These are phyloP conservation scores for Penicillium sp. DNA, from an alignment of 2,329 filamentous ascomycete genomes.

Conservation along the genomic window DNA sequence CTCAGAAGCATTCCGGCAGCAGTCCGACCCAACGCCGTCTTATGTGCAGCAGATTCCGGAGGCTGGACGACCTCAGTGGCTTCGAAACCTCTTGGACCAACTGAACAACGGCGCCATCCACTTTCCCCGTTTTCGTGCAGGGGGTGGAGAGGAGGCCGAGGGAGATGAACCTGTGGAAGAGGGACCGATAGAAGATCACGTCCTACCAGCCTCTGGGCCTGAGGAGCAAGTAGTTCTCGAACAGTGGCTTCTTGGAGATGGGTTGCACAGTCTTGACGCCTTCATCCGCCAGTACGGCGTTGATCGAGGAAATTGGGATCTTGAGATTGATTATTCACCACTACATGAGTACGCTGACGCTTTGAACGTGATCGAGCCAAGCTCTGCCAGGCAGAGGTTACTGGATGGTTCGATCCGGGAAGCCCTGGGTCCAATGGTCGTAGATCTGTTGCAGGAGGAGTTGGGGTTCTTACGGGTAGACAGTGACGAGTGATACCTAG, in stretches of 20 bases:
- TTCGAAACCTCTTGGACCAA: slow-evolving; percentile 42
- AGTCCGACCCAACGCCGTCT: slow-evolving; percentile 39
- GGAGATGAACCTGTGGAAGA: slow-evolving; percentile 17
- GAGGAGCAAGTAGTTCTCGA: slow-evolving; percentile 36
- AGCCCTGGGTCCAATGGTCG: slow-evolving; percentile 40
- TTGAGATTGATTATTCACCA: slow-evolving; percentile 40
- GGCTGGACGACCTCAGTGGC: slow-evolving; percentile 39
- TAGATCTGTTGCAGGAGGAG: slow-evolving; percentile 44
- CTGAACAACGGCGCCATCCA: slow-evolving; percentile 38
- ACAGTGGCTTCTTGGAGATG: slow-evolving; percentile 40
- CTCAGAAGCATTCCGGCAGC: slow-evolving; percentile 42
- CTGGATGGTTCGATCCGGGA: slow-evolving; percentile 38
- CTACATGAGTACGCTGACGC: slow-evolving; percentile 43
- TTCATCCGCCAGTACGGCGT: slow-evolving; percentile 46
- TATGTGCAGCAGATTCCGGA: slow-evolving; percentile 40
- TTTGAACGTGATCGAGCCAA: slow-evolving; percentile 33
- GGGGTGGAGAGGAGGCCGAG: slow-evolving; percentile 25
- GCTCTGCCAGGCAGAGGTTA: slow-evolving; percentile 31
- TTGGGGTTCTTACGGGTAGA: slow-evolving; percentile 38
- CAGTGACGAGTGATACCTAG: slow-evolving; percentile 25
- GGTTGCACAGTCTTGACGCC: slow-evolving; percentile 39
- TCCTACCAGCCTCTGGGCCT: slow-evolving; percentile 28
- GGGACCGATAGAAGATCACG: slow-evolving; percentile 21
- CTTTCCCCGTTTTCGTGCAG: slow-evolving; percentile 30
- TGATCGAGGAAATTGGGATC: slow-evolving; percentile 49